Evolutionary conservation across 352 stramenopile genomes (phyloP), one percentile per base, ranked within the genome.

Genomic region (Phytophthora pseudosyringae): DNA sequence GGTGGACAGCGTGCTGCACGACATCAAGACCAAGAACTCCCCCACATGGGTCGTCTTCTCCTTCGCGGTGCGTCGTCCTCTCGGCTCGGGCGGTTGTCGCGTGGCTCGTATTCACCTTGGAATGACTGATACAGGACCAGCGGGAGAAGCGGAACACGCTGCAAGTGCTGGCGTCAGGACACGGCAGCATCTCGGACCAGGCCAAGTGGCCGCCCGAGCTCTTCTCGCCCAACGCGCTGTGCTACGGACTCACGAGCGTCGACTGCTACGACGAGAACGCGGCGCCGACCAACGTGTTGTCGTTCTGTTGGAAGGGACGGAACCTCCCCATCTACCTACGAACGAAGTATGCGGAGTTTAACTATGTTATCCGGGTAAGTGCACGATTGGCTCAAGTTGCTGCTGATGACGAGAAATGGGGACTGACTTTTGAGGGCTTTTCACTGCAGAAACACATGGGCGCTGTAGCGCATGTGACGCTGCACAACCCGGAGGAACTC

Each of bases 281-380:
- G n/a, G 73, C 86, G 31, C 80, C 85, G 15, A 82, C 84, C 12
- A 89, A 79, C 29, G 88, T 93, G 35, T 56, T 95, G 25, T 96
- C 88, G 26, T 94, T 94, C 48, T 95, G 86, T 75, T 96, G 88
- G 88, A 96, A 96, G 78, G 88, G 88, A 44, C 71, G 81, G n/a
- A 93, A 83, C 48, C 64, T 94, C 8, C 86, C 88, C 3, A 94
- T 96, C 52, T 92, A 93, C 41, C 41, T 95, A 38, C 85, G 88
- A 45, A 93, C 86, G 6, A 96, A 96, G 56, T 93, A 90, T 71
- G 86, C 86, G 3, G 88, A 96, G 69, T 96, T 94, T 67, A 91
- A 96, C 64, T 88, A 95, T 48, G 82, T 93, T 38, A 96, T 96
- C 64, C 72, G 83, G 56, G 87, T 93, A 49, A 54, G 78, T 71